A percentile compares a stretch with the other conserved stretches of the same genome.
Conservation (phyloP, 768 basidiomycete genomes). For the Hygrophoropsis aurantiaca region DNA sequence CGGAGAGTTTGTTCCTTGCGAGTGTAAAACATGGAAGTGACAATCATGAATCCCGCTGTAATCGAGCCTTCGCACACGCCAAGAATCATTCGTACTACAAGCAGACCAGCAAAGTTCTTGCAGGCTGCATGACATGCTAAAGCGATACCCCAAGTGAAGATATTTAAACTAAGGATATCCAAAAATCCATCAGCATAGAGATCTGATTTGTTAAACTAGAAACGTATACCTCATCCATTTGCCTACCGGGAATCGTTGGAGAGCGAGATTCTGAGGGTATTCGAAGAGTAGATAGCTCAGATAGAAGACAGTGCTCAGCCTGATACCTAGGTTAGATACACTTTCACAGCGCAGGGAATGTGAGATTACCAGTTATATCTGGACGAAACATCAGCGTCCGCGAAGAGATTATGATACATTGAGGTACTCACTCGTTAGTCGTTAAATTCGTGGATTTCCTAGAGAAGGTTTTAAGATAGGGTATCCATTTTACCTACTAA, state of each 20-base stretch:
- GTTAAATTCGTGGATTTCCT: conserved; percentile 58
- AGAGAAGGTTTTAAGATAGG: neutral
- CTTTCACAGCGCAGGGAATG: neutral
- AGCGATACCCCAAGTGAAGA: conserved; percentile 58
- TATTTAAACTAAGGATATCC: conserved; percentile 46
- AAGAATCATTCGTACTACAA: conserved; percentile 57
- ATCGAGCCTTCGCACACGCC: conserved; percentile 66
- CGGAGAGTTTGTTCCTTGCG: conserved; percentile 59
- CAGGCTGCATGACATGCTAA: conserved; percentile 62
- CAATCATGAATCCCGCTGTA: conserved; percentile 69
- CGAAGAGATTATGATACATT: neutral
- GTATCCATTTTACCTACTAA: too few species aligned
- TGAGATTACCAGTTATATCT: conserved; percentile 58
- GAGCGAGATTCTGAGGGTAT: conserved; percentile 63
- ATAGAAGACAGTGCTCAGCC: conserved; percentile 71
- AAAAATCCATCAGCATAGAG: neutral
- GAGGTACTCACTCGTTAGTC: conserved; percentile 50
- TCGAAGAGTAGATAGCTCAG: conserved; percentile 64
- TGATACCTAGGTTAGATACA: conserved; percentile 15
- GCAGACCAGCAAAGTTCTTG: conserved; percentile 60
- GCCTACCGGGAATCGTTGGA: conserved; percentile 66
- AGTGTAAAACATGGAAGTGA: conserved; percentile 71
- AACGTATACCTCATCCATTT: conserved; percentile 67
- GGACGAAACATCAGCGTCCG: neutral
- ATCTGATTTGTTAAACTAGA: too few species aligned